These are phyloP conservation scores for Atkinsonella hypoxylon DNA, from an alignment of 2,329 filamentous ascomycete genomes.

Conservation along the genomic window DNA sequence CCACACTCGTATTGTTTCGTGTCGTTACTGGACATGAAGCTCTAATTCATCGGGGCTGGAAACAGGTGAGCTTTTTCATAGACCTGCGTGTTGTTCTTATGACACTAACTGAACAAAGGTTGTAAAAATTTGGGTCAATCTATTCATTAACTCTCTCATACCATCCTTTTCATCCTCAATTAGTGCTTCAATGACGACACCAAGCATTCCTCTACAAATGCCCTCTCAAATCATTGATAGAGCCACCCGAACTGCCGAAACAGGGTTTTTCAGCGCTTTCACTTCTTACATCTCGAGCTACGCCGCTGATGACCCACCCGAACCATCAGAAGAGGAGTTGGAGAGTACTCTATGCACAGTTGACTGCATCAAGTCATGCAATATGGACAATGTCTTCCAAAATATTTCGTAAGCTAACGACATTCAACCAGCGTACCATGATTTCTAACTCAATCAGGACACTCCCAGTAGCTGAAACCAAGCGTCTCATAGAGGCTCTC, in stretches of 20 bases:
- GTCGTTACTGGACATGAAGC: slow-evolving; percentile 78
- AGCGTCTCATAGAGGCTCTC: slow-evolving; percentile 50
- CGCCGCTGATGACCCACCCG: slow-evolving; percentile 91
- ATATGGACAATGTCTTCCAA: slow-evolving; percentile 67
- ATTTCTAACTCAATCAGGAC: slow-evolving; percentile 17
- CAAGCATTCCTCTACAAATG: slow-evolving; percentile 76
- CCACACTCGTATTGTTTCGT: slow-evolving; percentile 88
- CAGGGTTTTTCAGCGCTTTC: slow-evolving; percentile 84
- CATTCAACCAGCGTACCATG: neutral
- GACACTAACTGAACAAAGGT: slow-evolving; percentile 40
- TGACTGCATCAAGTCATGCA: slow-evolving; percentile 85
- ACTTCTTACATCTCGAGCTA: slow-evolving; percentile 98
- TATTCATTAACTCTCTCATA: slow-evolving; percentile 91
- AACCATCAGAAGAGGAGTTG: slow-evolving; percentile 92
- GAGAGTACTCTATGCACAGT: slow-evolving; percentile 92
- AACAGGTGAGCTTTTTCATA: slow-evolving; percentile 45
- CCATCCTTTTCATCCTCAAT: slow-evolving; percentile 60
- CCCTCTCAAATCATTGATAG: slow-evolving; percentile 90
- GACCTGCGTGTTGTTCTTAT: neutral
- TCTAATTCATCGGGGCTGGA: slow-evolving; percentile 66
- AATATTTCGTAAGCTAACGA: slow-evolving; percentile 60
- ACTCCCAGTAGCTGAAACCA: slow-evolving; percentile 21
- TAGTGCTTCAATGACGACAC: slow-evolving; percentile 55
- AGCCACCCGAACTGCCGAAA: slow-evolving; percentile 63
- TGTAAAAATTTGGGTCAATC: slow-evolving; percentile 83